Evolutionary conservation across 768 basidiomycete species (phyloP), one percentile per base, ranked within the genome.

Genomic region (Calvatia gigantea): DNA sequence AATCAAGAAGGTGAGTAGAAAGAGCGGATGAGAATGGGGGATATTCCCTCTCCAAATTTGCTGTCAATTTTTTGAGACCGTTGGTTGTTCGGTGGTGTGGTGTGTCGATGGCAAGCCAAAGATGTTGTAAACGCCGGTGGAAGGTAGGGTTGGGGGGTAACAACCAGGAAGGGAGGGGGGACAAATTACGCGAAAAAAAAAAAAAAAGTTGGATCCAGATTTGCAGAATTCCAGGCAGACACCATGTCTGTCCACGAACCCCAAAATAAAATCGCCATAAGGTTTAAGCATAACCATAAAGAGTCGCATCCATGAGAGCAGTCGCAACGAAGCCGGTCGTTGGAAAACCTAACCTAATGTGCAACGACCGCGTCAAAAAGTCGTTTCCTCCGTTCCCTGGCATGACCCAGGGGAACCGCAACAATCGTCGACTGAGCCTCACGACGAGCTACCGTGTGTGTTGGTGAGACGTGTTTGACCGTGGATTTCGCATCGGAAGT

Each of bases 401-500:
- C 3, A 42, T 56, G 54, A 28, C 28, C 37, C 14, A 21, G 8
- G 8, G 35, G 35, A 31, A 29, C 19, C 35, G 32, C 46, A 8
- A 47, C 32, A 9, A 35, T 29, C 39, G 38, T 17, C 15, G 52
- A 32, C 23, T 53, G 28, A 3, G 19, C n/a, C 2, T 27, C 54
- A 42, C 54, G 54, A 15, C 54, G 54, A 11, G 46, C 46, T 12
- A 56, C 54, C 17, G 54, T 56, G 17, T 56, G 39, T 17, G 54
- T 56, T 17, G 54, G 54, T 2, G 54, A 48, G 23, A 56, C 54
- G 28, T 56, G 54, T 45, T 56, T 56, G 27, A 48, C 17, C 23
- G 53, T 41, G 11, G 54, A 49, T n/a, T 14, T 17, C n/a, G 35
- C 15, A 7, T 37, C 45, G 6, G 44, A 15, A 8, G 29, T n/a